phyloP scores from a whole-genome alignment of 169 alveolate genomes.

The Pseudocohnilembus persalinus region DNA sequence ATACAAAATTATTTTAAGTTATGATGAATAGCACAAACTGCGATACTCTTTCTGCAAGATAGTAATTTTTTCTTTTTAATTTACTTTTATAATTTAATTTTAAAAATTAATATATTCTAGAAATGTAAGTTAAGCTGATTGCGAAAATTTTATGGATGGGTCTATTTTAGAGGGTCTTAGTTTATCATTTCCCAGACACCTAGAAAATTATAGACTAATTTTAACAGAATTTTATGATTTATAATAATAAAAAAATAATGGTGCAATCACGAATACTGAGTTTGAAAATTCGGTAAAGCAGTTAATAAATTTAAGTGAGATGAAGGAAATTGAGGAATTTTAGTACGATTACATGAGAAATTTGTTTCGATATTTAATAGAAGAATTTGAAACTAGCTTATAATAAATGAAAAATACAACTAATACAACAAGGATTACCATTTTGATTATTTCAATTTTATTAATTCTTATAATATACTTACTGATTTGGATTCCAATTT shows the following conservation, averaged over 20 bases:
- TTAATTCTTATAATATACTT: background rate
- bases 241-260: background rate
- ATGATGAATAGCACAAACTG: background rate
- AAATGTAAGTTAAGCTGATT: background rate
- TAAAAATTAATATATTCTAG: background rate
- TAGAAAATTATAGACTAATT: slow-evolving; percentile 2
- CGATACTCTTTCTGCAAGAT: background rate
- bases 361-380: slow-evolving; percentile 1
- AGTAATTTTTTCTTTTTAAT: background rate
- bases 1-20: background rate
- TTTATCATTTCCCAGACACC: background rate
- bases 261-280: background rate
- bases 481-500: slow-evolving; percentile 6
- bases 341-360: background rate
- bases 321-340: background rate
- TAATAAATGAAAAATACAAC: background rate
- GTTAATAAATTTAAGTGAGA: background rate
- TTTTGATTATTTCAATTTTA: background rate
- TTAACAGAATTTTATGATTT: background rate
- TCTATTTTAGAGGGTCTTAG: background rate
- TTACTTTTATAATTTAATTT: no score
- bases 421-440: background rate
- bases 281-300: background rate
- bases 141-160: background rate
- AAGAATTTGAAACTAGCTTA: background rate